Conservation (phyloP, 257 asterid genomes). For the Mentha longifolia region DNA sequence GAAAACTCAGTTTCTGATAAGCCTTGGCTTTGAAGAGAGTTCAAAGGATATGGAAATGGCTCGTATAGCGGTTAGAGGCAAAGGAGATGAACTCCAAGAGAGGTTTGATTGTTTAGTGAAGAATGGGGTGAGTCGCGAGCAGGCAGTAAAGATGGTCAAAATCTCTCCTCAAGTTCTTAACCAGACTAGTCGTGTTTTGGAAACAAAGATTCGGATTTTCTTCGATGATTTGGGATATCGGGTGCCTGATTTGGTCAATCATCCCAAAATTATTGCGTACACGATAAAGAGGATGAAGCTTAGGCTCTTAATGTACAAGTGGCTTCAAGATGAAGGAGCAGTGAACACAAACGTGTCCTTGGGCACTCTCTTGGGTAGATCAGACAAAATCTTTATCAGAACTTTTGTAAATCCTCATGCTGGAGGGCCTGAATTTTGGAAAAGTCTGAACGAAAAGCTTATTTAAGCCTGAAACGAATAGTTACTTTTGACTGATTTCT, state of each 20-base stretch:
- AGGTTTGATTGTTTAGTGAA: constrained; percentile 67
- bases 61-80: constrained; percentile 55
- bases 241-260: constrained; percentile 45
- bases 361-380: constrained; percentile 64
- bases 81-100: constrained; percentile 67
- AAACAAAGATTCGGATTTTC: constrained; percentile 54
- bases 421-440: constrained; percentile 60
- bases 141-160: constrained; percentile 54
- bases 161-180: constrained; percentile 60
- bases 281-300: constrained; percentile 55
- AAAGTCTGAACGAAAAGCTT: constrained; percentile 50
- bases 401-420: constrained; percentile 61
- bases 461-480: constrained; percentile 23
- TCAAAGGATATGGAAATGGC: constrained; percentile 63
- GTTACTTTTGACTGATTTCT: constrained; percentile 1
- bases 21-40: constrained; percentile 61
- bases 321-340: constrained; percentile 61
- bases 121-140: constrained; percentile 53
- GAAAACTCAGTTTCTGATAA: constrained; percentile 62
- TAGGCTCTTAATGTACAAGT: constrained; percentile 59
- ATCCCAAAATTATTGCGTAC: constrained; percentile 55
- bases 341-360: constrained; percentile 55
- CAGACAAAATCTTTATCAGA: constrained; percentile 50
- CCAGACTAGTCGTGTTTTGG: constrained; percentile 55
- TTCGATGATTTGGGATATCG: constrained; percentile 56